Percentiles rank a stretch among this genome's conserved stretches.
Evolutionary conservation across 768 basidiomycete genomes (phyloP).

Genomic region (Austroboletus eburneus): DNA sequence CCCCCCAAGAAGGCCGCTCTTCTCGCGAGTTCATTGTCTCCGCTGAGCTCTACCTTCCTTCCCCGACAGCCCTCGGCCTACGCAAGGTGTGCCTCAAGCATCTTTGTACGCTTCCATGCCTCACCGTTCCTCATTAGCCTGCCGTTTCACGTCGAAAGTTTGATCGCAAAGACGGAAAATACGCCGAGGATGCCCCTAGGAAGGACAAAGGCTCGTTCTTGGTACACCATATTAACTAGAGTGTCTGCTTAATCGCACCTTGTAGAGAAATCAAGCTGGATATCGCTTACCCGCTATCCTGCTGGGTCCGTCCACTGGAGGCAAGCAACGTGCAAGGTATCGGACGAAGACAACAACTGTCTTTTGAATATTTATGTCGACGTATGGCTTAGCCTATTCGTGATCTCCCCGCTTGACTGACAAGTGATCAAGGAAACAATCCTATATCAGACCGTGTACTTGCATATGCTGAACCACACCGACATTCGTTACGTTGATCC

Average conservation of each 20-base stretch:
- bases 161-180: constrained; percentile 47
- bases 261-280: constrained; percentile 72
- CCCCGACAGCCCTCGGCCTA: constrained; percentile 43
- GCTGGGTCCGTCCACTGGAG: constrained; percentile 64
- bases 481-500: constrained; percentile 75
- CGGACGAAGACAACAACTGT: constrained; percentile 64
- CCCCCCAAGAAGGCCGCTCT: constrained; percentile 3
- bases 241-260: constrained; percentile 1
- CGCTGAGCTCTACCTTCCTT: constrained; percentile 60
- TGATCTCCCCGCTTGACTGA: constrained; percentile 9
- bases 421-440: constrained; percentile 53
- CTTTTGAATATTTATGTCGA: constrained; percentile 73
- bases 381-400: constrained; percentile 41
- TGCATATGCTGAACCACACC: constrained; percentile 71
- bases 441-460: constrained; percentile 67
- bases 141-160: constrained; percentile 46
- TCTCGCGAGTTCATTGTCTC: constrained; percentile 55
- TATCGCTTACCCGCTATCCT: constrained; percentile 50
- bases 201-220: constrained; percentile 57
- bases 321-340: constrained; percentile 64
- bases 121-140: constrained; percentile 34
- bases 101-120: constrained; percentile 1
- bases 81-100: constrained; percentile 48
- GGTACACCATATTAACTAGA: background rate
- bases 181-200: constrained; percentile 41